These are phyloP conservation scores for Penicillium robsamsonii DNA, from an alignment of 495 filamentous ascomycete genomes.

Conservation along the genomic window DNA sequence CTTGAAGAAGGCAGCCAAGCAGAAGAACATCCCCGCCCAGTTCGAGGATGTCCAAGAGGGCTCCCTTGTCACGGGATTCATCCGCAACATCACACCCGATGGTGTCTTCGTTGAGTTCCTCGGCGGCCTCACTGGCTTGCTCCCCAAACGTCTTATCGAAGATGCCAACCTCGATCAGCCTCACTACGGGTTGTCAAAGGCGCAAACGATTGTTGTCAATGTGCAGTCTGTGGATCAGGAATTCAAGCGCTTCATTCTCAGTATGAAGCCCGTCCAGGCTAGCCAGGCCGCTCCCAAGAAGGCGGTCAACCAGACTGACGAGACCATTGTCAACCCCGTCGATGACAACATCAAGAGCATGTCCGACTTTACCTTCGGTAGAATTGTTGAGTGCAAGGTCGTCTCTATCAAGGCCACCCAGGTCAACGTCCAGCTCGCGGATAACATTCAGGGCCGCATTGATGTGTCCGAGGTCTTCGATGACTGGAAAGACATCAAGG, in stretches of 20 bases:
- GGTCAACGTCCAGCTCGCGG: constrained; percentile 84
- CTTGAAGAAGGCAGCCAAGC: constrained; percentile 70
- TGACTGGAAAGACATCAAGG: constrained; percentile 77
- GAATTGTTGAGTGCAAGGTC: constrained; percentile 73
- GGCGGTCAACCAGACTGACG: constrained; percentile 30
- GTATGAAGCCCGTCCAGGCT: constrained; percentile 48
- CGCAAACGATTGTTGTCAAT: constrained; percentile 67
- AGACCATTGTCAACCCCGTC: constrained; percentile 60
- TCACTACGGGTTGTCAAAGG: constrained; percentile 71
- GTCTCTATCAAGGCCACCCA: constrained; percentile 82
- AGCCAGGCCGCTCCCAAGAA: constrained; percentile 36
- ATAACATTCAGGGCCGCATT: constrained; percentile 86
- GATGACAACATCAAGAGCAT: constrained; percentile 63
- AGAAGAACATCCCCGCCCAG: constrained; percentile 58
- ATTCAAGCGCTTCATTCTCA: constrained; percentile 60
- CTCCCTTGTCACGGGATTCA: constrained; percentile 70
- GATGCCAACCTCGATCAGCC: constrained; percentile 62
- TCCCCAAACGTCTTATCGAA: constrained; percentile 72
- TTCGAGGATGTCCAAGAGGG: constrained; percentile 71
- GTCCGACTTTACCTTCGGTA: constrained; percentile 71
- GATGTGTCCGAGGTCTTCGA: constrained; percentile 89
- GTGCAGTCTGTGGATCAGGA: constrained; percentile 65
- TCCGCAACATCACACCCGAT: constrained; percentile 74
- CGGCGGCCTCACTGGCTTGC: constrained; percentile 69
- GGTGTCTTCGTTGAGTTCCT: constrained; percentile 82